Percentiles rank a stretch among this genome's conserved stretches.
These are phyloP conservation scores for Inonotus hispidus DNA, from an alignment of 1,284 basidiomycete genomes.

Conservation along the genomic window DNA sequence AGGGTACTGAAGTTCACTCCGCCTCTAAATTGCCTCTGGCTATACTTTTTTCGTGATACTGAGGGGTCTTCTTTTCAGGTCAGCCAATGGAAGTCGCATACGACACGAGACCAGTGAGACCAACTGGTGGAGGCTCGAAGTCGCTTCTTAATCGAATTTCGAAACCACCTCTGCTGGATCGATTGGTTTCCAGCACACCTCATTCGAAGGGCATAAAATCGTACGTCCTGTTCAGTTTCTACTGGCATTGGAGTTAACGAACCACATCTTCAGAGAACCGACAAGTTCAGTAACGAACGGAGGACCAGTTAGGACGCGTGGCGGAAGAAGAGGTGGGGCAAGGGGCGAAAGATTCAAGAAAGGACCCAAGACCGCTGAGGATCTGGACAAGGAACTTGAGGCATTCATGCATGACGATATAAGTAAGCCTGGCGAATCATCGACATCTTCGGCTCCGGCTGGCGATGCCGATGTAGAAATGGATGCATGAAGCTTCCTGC, in stretches of 20 bases:
- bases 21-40: constrained; percentile 7
- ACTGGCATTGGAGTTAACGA: background rate
- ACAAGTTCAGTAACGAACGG: constrained; percentile 23
- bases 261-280: background rate
- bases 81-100: constrained; percentile 78
- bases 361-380: constrained; percentile 63
- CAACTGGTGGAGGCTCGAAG: constrained; percentile 36
- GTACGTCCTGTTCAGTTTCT: constrained; percentile 20
- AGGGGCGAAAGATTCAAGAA: constrained; percentile 39
- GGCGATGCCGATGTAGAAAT: constrained; percentile 47
- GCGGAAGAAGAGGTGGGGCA: constrained; percentile 24
- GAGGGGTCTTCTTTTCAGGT: constrained; percentile 38
- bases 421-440: constrained; percentile 22
- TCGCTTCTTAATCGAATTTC: constrained; percentile 61
- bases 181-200: constrained; percentile 45
- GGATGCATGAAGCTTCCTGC: constrained; percentile 25
- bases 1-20: constrained; percentile 51
- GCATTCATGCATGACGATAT: constrained; percentile 74
- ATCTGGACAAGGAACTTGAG: constrained; percentile 89
- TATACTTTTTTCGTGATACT: constrained; percentile 1
- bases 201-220: constrained; percentile 1
- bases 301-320: constrained; percentile 36
- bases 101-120: constrained; percentile 38
- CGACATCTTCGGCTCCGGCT: constrained; percentile 20
- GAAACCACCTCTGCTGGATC: constrained; percentile 55